These are phyloP conservation scores for Kandelia obovata DNA, from an alignment of 345 rosid genomes.

Conservation along the genomic window DNA sequence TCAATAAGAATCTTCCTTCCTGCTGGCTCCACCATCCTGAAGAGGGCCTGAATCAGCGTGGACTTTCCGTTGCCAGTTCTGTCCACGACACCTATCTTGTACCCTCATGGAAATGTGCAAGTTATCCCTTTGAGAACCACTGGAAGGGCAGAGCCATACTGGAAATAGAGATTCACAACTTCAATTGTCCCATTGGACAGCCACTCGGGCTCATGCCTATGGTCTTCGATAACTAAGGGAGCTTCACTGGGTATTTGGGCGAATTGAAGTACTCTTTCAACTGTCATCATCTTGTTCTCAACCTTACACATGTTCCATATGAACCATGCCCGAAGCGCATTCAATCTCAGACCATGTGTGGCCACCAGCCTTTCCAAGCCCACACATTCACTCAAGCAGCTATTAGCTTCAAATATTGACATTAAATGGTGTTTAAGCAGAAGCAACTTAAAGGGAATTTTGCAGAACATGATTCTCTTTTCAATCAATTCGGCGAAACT, in stretches of 20 bases:
- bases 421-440: not conserved
- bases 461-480: no score
- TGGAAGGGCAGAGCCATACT: conserved; percentile 48
- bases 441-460: no score
- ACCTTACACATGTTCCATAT: conserved; percentile 81
- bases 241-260: conserved; percentile 53
- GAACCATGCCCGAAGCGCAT: conserved; percentile 70
- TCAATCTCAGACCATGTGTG: conserved; percentile 60
- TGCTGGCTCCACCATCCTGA: conserved; percentile 71
- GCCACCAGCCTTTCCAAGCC: conserved; percentile 64
- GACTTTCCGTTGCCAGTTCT: conserved; percentile 94
- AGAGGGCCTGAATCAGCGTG: conserved; percentile 74
- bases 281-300: conserved; percentile 75
- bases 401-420: not conserved
- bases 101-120: conserved; percentile 57
- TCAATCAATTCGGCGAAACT: no score
- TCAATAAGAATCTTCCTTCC: conserved; percentile 68
- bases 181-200: conserved; percentile 50
- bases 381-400: conserved; percentile 16
- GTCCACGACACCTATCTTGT: conserved; percentile 80
- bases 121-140: conserved; percentile 65
- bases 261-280: conserved; percentile 65
- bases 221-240: conserved; percentile 39
- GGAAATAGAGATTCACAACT: conserved; percentile 46
- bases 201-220: conserved; percentile 47